Evolutionary conservation across 108 stramenopile genomes (phyloP).

Genomic region (Cyclotella kingstonii): DNA sequence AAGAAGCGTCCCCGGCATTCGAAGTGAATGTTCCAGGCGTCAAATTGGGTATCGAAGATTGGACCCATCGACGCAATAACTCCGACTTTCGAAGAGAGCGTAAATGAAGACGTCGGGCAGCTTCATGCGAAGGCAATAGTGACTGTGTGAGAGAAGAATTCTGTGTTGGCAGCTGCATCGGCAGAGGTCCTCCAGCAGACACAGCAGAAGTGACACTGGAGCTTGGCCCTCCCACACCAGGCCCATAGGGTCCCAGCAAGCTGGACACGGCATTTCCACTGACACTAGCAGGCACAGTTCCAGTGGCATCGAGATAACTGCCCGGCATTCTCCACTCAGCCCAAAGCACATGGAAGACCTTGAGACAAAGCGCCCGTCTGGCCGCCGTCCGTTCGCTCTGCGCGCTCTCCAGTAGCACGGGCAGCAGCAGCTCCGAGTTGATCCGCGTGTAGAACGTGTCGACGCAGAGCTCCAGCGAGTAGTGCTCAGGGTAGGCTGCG

Average conservation of each 20-base stretch:
- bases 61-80: constrained; percentile 75
- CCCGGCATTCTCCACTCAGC: constrained; percentile 70
- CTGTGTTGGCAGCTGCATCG: constrained; percentile 16
- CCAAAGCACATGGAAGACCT: constrained; percentile 68
- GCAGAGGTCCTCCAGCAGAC: background rate
- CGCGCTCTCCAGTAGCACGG: constrained; percentile 73
- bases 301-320: constrained; percentile 79
- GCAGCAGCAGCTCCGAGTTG: constrained; percentile 70
- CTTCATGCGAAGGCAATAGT: too few relatives aligned
- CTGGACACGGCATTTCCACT: constrained; percentile 20
- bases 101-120: constrained; percentile 41
- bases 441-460: constrained; percentile 73
- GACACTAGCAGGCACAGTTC: too few relatives aligned
- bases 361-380: constrained; percentile 66
- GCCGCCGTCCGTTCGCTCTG: constrained; percentile 74
- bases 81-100: constrained; percentile 66
- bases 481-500: constrained; percentile 46
- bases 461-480: constrained; percentile 57
- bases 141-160: too few relatives aligned
- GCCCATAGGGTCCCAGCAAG: constrained; percentile 50
- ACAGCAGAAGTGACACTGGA: too few relatives aligned
- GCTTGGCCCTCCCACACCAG: constrained; percentile 23
- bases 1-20: constrained; percentile 50
- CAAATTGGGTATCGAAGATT: constrained; percentile 65
- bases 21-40: constrained; percentile 71